A percentile compares a stretch with the other conserved stretches of the same genome.
Conservation (phyloP, 371 early-diverging fungal genomes). For the Mortierella sp. region DNA sequence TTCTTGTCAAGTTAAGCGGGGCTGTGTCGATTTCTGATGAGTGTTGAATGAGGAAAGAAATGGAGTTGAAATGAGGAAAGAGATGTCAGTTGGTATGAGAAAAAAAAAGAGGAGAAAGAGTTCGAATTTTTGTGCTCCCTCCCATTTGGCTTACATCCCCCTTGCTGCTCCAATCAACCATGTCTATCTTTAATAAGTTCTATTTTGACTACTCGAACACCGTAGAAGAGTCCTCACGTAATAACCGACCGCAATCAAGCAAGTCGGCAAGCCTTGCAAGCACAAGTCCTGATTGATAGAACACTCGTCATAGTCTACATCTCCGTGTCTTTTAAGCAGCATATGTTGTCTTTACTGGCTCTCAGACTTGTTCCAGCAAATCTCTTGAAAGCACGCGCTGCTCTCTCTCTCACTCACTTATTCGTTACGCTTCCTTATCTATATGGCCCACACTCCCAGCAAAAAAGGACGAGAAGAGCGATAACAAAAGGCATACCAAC, state of each 20-base stretch:
- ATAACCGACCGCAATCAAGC: too few species aligned
- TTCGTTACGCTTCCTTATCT: neutral
- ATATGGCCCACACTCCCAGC: neutral
- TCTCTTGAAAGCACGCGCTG: conserved; percentile 8
- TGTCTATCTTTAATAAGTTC: neutral
- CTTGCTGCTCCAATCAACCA: neutral
- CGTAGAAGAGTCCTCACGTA: too few species aligned
- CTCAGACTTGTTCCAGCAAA: conserved; percentile 3
- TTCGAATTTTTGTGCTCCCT: neutral
- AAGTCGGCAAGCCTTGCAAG: too few species aligned
- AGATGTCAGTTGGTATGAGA: neutral
- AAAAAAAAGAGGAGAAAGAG: neutral
- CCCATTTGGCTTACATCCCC: neutral
- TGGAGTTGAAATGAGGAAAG: conserved; percentile 4
- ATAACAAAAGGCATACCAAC: neutral
- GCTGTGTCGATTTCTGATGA: neutral
- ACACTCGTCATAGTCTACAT: neutral
- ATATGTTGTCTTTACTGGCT: neutral
- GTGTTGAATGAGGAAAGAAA: neutral
- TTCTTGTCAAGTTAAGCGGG: neutral
- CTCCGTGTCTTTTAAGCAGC: neutral
- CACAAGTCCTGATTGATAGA: neutral
- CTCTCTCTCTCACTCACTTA: neutral
- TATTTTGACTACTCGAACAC: too few species aligned
- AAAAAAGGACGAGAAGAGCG: neutral